Base-by-base conservation (phyloP, 2,329 filamentous ascomycete genomes). In the Pseudogymnoascus verrucosus region DNA sequence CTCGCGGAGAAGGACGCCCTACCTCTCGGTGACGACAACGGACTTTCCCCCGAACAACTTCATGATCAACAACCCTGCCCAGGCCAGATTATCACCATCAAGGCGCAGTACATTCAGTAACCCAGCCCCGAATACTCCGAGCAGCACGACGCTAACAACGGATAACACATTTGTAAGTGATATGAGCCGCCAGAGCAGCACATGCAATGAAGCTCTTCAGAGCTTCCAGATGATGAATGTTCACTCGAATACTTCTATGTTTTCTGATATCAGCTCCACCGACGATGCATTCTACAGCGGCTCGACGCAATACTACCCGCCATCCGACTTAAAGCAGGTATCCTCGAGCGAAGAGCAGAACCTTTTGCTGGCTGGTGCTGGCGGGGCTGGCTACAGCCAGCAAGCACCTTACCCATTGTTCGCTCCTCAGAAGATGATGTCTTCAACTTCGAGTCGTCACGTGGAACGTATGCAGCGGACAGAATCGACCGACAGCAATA, bases 141-240 rank as follows among this genome's bases (percentile, higher is more conserved):
- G 65, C 11, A 69, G 68, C 34, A 68, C 68, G 26, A 70, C 69
- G 28, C 69, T 74, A 62, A 73, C 72, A 6, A 71, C 64, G 34
- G 71, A 67, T 42, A 73, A 71, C 39, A 73, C 72, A 21, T 66
- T 70, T 37, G 65, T 68, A 57, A 72, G 68, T 67, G 68, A 68
- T 51, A 72, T 74, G 72, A 73, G 72, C 68, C 69, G 71, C 64
- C 69, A 71, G 65, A 71, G 69, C 66, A 73, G 71, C 67, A 64
- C 71, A 44, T 72, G 67, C 64, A 71, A 70, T 64, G 71, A 72
- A 57, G 66, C 66, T 66, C 65, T 73, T 63, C 68, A 70, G 70
- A 68, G 69, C 68, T 67, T 74, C 64, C 63, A 70, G 63, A 74
- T 74, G 72, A 69, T 73, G 69, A 70, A 69, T 63, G 67, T 72